These are phyloP conservation scores for Suillus weaverae DNA, from an alignment of 768 basidiomycete genomes.

Conservation along the genomic window DNA sequence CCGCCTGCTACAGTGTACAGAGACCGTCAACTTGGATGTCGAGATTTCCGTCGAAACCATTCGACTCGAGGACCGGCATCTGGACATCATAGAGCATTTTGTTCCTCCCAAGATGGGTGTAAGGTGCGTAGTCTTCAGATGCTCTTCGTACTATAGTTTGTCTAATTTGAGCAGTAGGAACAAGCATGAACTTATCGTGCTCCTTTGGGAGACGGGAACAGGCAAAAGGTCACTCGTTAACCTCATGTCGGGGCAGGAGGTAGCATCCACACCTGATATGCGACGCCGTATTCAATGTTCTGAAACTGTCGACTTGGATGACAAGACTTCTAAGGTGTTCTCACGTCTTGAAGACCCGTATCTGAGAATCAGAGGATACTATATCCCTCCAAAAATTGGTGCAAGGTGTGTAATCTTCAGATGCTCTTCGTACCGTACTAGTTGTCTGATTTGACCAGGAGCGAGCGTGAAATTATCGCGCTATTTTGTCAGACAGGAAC, in stretches of 20 bases:
- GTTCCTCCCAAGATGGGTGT: not conserved
- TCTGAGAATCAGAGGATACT: conserved; percentile 22
- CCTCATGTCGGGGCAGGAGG: conserved; percentile 27
- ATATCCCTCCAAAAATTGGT: not conserved
- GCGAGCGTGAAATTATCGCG: conserved; percentile 25
- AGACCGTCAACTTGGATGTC: conserved; percentile 24
- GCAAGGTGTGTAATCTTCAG: not conserved
- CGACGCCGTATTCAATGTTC: conserved; percentile 27
- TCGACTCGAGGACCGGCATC: conserved; percentile 24
- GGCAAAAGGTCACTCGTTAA: conserved; percentile 36
- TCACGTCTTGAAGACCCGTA: conserved; percentile 33
- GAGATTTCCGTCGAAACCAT: conserved; percentile 21
- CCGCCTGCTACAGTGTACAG: not conserved
- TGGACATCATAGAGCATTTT: conserved; percentile 18
- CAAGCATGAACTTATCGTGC: conserved; percentile 26
- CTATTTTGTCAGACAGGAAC: conserved; percentile 43
- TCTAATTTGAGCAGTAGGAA: not conserved
- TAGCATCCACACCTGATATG: conserved; percentile 22
- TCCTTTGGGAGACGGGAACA: conserved; percentile 42
- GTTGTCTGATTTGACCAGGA: not conserved
- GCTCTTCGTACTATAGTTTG: not conserved
- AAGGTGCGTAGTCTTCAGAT: not conserved
- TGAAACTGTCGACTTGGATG: conserved; percentile 27
- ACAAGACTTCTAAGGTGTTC: conserved; percentile 23
- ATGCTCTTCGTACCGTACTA: not conserved